Evolutionary conservation across 257 asterid species (phyloP).

Genomic region (Primulina tabacum): DNA sequence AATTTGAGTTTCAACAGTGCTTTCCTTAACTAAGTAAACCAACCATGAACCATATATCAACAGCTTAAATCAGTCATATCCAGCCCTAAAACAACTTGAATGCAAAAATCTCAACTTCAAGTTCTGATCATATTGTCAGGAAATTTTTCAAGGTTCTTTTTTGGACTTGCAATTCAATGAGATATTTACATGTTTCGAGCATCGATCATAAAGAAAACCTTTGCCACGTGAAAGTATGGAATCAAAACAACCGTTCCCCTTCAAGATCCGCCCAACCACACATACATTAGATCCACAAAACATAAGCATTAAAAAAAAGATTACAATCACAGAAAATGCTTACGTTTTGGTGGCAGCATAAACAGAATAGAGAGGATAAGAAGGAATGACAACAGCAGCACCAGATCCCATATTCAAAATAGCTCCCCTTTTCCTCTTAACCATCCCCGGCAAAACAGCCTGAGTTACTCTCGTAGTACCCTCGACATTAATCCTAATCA

Average conservation of each 20-base stretch:
- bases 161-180: not conserved
- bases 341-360: constrained; percentile 99
- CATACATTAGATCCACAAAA: not conserved
- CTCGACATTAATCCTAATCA: constrained; percentile 81
- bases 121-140: not conserved
- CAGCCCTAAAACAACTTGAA: not conserved
- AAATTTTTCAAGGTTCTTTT: not conserved
- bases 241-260: not conserved
- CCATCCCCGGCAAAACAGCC: constrained; percentile 84
- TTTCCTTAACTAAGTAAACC: not conserved
- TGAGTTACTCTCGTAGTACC: constrained; percentile 86
- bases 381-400: constrained; percentile 77
- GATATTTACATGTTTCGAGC: not conserved
- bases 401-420: constrained; percentile 96
- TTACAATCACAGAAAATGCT: constrained; percentile 28
- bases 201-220: too few species aligned
- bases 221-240: too few species aligned
- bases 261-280: not conserved
- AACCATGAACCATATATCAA: not conserved
- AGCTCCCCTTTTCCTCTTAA: constrained; percentile 83
- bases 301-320: not conserved
- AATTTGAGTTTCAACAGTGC: not conserved
- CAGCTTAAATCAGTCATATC: constrained; percentile 3
- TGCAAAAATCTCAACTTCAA: not conserved
- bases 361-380: constrained; percentile 94